These are phyloP conservation scores for Mycena citricolor DNA, from an alignment of 1,284 basidiomycete species.

Conservation along the genomic window DNA sequence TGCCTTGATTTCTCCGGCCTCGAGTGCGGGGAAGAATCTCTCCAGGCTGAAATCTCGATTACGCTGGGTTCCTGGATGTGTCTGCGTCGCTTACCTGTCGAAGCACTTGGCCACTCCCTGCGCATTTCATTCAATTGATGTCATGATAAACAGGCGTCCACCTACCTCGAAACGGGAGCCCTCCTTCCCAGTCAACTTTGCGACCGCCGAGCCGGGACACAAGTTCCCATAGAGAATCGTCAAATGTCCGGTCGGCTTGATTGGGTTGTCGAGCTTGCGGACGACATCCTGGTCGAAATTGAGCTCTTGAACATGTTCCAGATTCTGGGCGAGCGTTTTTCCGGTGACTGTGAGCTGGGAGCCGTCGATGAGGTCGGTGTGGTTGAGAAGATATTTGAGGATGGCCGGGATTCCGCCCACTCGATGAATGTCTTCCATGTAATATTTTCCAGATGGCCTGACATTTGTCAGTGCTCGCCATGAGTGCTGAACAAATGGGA, in stretches of 20 bases:
- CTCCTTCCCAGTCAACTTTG: slow-evolving; percentile 97
- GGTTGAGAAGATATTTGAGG: slow-evolving; percentile 84
- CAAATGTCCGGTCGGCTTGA: slow-evolving; percentile 91
- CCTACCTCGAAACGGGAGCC: slow-evolving; percentile 81
- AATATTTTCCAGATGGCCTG: slow-evolving; percentile 90
- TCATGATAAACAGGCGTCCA: slow-evolving; percentile 4
- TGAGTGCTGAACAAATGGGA: slow-evolving; percentile 9
- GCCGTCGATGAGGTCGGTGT: slow-evolving; percentile 88
- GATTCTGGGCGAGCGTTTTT: slow-evolving; percentile 90
- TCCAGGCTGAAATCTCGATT: slow-evolving; percentile 55
- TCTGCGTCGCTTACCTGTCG: slow-evolving; percentile 61
- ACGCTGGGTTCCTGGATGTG: no score
- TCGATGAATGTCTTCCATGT: slow-evolving; percentile 95
- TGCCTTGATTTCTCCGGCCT: slow-evolving; percentile 79
- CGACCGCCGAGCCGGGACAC: slow-evolving; percentile 88
- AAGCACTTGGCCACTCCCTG: slow-evolving; percentile 77
- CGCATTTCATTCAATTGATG: slow-evolving; percentile 8
- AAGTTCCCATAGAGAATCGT: slow-evolving; percentile 91
- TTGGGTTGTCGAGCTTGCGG: slow-evolving; percentile 75
- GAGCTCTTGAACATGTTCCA: slow-evolving; percentile 77
- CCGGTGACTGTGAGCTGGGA: slow-evolving; percentile 92
- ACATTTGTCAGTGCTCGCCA: slow-evolving; percentile 3
- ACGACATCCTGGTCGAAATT: slow-evolving; percentile 87
- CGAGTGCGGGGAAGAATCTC: slow-evolving; percentile 83
- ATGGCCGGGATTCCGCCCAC: slow-evolving; percentile 87